Base-by-base conservation (phyloP, 208 protist genomes). In the Vickermania ingenoplastis region DNA sequence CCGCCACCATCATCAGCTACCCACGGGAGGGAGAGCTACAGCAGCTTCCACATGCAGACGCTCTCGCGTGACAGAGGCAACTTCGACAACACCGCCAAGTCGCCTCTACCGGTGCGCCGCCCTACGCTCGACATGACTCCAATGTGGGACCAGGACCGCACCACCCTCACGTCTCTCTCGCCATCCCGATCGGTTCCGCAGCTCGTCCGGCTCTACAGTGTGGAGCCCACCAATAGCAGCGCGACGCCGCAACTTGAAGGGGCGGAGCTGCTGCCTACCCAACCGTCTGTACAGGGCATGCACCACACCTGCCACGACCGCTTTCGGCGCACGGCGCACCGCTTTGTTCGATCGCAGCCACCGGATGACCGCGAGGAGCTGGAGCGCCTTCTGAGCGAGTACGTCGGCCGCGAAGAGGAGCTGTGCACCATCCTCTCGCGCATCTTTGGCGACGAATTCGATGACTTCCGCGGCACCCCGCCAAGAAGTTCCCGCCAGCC, bases 261-360 rank as follows among this genome's bases (percentile, higher is more conserved):
- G 13, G 83, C 79, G 1, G 86, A 92, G 68, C 66, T 92, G 63
- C 52, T 89, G 54, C 59, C 86, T 21, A 60, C 63, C 2, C 73
- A 81, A 61, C 86, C 86, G 22, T 61, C n/a, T 0, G 74, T 92
- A 54, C 86, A 92, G 59, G 86, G 83, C 0, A 61, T n/a, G 26
- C 54, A 21, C 25, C 4, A 41, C 5, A 41, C 27, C 5, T 29
- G 14, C 27, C 64, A 65, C 52, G 71, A 83, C 52, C 69, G 82
- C 21, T 57, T 36, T 26, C 72, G 71, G 48, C 72, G 67, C 64
- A 92, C 86, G 27, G 62, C 89, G 25, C 66, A 78, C 11, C 75
- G 80, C 51, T 92, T 89, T 59, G 81, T 92, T 28, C 58, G 76
- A 36, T 54, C 61, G 54, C 86, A 92, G 57, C 81, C 86, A 7